phyloP scores from a whole-genome alignment of 1,139 yeast species.

The Yamadazyma blattariae region DNA sequence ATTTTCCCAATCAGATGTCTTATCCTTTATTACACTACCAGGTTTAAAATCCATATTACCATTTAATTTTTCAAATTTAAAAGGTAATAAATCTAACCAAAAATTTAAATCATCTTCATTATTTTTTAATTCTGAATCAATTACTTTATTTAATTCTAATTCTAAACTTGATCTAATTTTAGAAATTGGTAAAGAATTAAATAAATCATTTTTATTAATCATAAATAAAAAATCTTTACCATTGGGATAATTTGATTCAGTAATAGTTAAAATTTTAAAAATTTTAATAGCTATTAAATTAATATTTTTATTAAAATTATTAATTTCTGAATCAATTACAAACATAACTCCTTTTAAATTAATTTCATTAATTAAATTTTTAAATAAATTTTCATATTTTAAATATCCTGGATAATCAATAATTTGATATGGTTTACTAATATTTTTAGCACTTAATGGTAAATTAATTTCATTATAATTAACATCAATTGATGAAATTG shows the following conservation, averaged over 20 bases:
- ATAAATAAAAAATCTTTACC: slow-evolving; percentile 76
- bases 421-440: slow-evolving; percentile 41
- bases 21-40: slow-evolving; percentile 64
- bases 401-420: slow-evolving; percentile 87
- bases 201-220: slow-evolving; percentile 79
- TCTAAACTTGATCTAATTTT: slow-evolving; percentile 62
- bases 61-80: slow-evolving; percentile 65
- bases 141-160: slow-evolving; percentile 57
- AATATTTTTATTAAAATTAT: slow-evolving; percentile 11
- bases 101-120: slow-evolving; percentile 29
- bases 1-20: slow-evolving; percentile 60
- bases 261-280: slow-evolving; percentile 50
- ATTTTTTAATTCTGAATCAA: slow-evolving; percentile 42
- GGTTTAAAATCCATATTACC: slow-evolving; percentile 68
- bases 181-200: slow-evolving; percentile 70
- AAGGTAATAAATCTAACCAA: slow-evolving; percentile 43
- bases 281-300: slow-evolving; percentile 49
- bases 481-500: slow-evolving; percentile 46
- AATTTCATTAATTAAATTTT: slow-evolving; percentile 37
- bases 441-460: slow-evolving; percentile 33
- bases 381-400: slow-evolving; percentile 57
- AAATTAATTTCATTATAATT: slow-evolving; percentile 27
- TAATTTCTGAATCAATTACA: slow-evolving; percentile 54
- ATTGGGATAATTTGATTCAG: slow-evolving; percentile 57
- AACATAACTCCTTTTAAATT: slow-evolving; percentile 65